Base-by-base conservation (phyloP, 495 filamentous ascomycete species). In the Hypoxylon fragiforme region DNA sequence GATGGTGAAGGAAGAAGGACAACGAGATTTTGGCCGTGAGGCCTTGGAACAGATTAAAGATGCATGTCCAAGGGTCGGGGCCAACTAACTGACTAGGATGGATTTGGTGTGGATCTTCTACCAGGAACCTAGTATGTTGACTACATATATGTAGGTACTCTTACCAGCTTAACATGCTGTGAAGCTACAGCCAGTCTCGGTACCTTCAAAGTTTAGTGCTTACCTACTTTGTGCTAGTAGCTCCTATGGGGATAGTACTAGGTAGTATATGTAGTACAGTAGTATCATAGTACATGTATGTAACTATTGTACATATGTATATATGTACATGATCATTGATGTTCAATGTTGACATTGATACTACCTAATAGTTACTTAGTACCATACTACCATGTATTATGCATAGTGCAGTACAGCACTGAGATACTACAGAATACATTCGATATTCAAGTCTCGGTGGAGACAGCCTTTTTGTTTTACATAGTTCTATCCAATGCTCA, bases 1-100 rank as follows among this genome's bases (percentile, higher is more conserved):
- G 52, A 48, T 62, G 58, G 48, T 62, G 58, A 57, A 57, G 52
- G 52, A 62, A 50, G 50, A 49, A 62, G 55, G 46, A 55, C 47
- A 20, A 62, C 47, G 52, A 62, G 52, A 62, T 62, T 62, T 56
- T 62, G 58, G 39, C 41, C 15, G 58, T 53, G 48, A 62, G 58
- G 52, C 58, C 58, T 62, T 56, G 52, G 49, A 62, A 62, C 48
- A 50, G 54, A 55, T 61, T 50, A 61, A 45, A 60, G 51, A 61
- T 61, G 57, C 57, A 56, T 52, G 55, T 57, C 57, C 57, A 55
- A 51, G 57, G 57, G 57, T 51, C 46, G 51, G 57, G 57, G 57
- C 57, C 51, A 61, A 61, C 57, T 60, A 60, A 48, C 21, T 55
- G 22, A 55, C 51, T 28, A 28, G 24, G 24, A 28, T 28, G 24